Conservation (phyloP, 139 green algal genomes). For the Chlorella ohadii region DNA sequence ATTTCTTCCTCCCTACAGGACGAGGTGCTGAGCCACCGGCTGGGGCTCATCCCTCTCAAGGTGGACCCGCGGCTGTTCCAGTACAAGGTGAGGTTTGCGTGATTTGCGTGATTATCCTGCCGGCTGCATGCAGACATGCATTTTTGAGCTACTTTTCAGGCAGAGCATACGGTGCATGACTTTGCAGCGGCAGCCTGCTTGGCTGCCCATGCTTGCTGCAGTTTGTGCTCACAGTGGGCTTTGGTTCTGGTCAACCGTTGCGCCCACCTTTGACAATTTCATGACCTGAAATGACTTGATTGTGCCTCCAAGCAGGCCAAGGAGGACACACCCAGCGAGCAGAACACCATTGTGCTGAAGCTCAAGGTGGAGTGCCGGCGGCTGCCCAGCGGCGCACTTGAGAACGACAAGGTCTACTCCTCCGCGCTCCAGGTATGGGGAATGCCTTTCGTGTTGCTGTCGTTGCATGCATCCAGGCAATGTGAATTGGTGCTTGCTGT, state of each 20-base stretch:
- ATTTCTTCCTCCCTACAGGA: constrained; percentile 52
- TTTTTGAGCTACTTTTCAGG: no score
- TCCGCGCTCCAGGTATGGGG: not conserved
- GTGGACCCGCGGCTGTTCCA: constrained; percentile 87
- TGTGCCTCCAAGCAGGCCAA: not conserved
- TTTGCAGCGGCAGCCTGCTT: no score
- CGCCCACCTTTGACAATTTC: no score
- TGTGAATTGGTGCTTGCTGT: no score
- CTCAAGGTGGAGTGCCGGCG: constrained; percentile 66
- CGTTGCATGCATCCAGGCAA: no score
- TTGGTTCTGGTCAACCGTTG: no score
- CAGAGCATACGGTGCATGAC: no score
- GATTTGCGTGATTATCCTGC: no score
- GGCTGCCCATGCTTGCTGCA: no score
- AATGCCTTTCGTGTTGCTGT: no score
- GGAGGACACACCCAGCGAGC: constrained; percentile 57
- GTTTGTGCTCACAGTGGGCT: no score
- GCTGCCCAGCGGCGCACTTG: constrained; percentile 35
- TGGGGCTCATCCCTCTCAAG: constrained; percentile 91
- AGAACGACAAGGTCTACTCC: constrained; percentile 59
- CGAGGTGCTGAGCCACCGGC: constrained; percentile 92
- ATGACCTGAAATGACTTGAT: not conserved
- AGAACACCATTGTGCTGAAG: constrained; percentile 80
- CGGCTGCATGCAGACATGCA: no score
- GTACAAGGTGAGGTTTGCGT: constrained; percentile 50